A percentile compares a stretch with the other conserved stretches of the same genome.
These are phyloP conservation scores for Ustanciosporium gigantosporum DNA, from an alignment of 1,284 basidiomycete genomes.

Conservation along the genomic window DNA sequence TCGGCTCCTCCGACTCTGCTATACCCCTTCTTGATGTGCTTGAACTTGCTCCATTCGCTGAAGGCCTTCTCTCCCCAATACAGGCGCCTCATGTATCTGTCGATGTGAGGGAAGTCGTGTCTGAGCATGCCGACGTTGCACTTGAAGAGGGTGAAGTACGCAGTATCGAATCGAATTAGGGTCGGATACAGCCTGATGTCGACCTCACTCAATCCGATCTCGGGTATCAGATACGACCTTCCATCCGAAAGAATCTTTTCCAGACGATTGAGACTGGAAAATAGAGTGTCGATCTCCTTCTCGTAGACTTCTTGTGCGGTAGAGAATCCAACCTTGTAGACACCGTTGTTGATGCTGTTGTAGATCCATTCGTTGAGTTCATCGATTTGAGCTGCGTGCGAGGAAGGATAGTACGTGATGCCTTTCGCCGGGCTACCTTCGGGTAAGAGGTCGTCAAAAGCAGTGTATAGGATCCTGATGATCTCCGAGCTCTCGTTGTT, in stretches of 20 bases:
- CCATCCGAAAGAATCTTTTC: conserved; percentile 74
- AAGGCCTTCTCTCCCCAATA: conserved; percentile 89
- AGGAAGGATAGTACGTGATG: conserved; percentile 69
- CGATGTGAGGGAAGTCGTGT: conserved; percentile 37
- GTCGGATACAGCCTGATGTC: conserved; percentile 86
- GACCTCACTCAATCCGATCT: conserved; percentile 77
- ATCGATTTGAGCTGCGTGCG: conserved; percentile 74
- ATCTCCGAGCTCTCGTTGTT: conserved; percentile 69
- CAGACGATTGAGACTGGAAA: conserved; percentile 75
- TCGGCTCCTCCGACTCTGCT: conserved; percentile 9
- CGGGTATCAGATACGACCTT: conserved; percentile 80
- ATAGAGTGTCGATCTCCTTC: conserved; percentile 68
- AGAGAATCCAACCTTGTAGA: conserved; percentile 81
- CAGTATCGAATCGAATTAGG: conserved; percentile 76
- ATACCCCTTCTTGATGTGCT: conserved; percentile 59
- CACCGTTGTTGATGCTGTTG: conserved; percentile 57
- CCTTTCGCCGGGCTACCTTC: conserved; percentile 16
- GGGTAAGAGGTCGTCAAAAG: conserved; percentile 46
- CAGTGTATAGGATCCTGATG: conserved; percentile 81
- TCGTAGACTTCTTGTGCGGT: conserved; percentile 79
- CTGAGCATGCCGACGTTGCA: conserved; percentile 68
- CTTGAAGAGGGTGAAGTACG: conserved; percentile 84
- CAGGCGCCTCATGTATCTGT: conserved; percentile 72
- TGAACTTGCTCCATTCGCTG: conserved; percentile 81
- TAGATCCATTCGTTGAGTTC: conserved; percentile 79